Conservation (phyloP, 108 stramenopile genomes). For the Licmophora abbreviata region DNA sequence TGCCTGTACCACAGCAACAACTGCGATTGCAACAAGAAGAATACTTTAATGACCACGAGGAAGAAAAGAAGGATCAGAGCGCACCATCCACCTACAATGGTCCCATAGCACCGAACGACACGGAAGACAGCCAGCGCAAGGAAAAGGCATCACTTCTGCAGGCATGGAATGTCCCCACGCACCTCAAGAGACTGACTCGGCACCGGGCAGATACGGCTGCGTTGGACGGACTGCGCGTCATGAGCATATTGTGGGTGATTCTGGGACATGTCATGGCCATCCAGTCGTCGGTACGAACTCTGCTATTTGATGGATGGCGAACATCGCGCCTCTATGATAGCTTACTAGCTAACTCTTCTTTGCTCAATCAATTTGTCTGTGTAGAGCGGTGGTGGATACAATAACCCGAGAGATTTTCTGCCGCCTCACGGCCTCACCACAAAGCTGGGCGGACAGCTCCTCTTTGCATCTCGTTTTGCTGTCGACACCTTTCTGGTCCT, state of each 20-base stretch:
- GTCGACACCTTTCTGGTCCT: slow-evolving; percentile 53
- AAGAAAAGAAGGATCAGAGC: slow-evolving; percentile 14
- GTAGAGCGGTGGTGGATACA: slow-evolving; percentile 42
- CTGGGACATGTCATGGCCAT: slow-evolving; percentile 46
- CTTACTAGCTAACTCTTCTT: too few relatives aligned
- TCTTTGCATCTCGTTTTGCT: slow-evolving; percentile 41
- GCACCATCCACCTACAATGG: background rate
- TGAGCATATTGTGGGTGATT: slow-evolving; percentile 44
- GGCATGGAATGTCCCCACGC: slow-evolving; percentile 19
- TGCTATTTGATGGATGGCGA: too few relatives aligned
- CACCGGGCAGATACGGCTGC: slow-evolving; percentile 26
- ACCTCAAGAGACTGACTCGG: slow-evolving; percentile 3
- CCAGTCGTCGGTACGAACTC: slow-evolving; percentile 16
- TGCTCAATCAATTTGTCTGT: too few relatives aligned
- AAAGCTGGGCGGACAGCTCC: slow-evolving; percentile 28
- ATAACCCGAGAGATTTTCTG: slow-evolving; percentile 35
- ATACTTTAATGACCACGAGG: too few relatives aligned
- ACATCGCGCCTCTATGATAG: too few relatives aligned
- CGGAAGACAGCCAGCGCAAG: background rate
- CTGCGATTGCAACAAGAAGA: too few relatives aligned
- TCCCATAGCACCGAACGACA: background rate
- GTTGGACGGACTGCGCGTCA: slow-evolving; percentile 37
- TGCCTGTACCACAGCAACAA: too few relatives aligned
- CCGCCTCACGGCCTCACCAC: slow-evolving; percentile 40
- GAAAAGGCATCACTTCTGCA: slow-evolving; percentile 12